Evolutionary conservation across 2,329 filamentous ascomycete species (phyloP), one percentile per base, ranked within the genome.

Genomic region (Lithohypha guttulata): DNA sequence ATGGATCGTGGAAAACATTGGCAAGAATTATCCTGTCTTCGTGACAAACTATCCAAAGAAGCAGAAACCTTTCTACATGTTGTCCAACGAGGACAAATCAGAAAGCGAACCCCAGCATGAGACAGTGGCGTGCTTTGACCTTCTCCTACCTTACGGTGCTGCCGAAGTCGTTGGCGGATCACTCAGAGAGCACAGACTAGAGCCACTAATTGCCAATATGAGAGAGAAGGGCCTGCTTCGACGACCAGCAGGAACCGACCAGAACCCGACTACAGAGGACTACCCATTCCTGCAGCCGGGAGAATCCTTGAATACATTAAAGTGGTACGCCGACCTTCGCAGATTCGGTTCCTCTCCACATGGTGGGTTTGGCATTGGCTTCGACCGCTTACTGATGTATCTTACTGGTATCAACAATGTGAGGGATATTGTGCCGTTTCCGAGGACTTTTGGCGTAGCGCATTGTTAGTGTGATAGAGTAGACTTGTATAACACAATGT

Each of bases 21-120:
- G 78, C 49, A 64, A 72, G 33, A 69, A 70, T 13, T 62, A 64
- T 2, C 91, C 91, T 6, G 70, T 96, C 30, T 96, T 96, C 57
- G 78, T 98, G 48, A 96, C 87, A 10, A 72, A 95, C 58, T 98
- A 95, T 56, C 91, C 91, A n/a, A 75, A 75, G 48, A 67, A 70
- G 33, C 77, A 91, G 58, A 98, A 98, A 63, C 84, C 89, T 8
- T 98, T 96, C 62, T 98, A 87, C 60, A 87, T 86, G 82, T 60
- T 74, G 4, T 35, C 41, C 6, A 11, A 23, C 15, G 26, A 17
- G 11, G 27, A 34, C 15, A 32, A 29, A 14, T 30, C 33, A 11
- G 30, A 19, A 20, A 20, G 34, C 3, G 25, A 34, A 14, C 18
- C 36, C 26, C 23, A 18, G 3, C 35, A 34, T 34, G 36, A 25